phyloP scores from a whole-genome alignment of 495 filamentous ascomycete species.

The Aspergillus heteromorphus region DNA sequence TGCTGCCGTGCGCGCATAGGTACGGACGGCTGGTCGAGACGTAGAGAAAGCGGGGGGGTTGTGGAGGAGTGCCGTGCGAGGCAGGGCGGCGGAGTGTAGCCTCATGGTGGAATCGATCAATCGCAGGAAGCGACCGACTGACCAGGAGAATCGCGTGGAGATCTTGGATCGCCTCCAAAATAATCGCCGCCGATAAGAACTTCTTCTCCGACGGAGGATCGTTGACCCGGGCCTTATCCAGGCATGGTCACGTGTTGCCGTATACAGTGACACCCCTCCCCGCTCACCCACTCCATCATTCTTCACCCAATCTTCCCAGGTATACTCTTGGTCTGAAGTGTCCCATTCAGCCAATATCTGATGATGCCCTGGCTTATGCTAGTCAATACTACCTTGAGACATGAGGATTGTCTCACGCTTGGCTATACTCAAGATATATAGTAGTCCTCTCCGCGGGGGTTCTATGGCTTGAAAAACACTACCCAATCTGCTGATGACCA shows the following conservation, averaged over 20 bases:
- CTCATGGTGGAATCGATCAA: constrained; percentile 23
- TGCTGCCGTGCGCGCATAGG: constrained; percentile 23
- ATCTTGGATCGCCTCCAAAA: neutral
- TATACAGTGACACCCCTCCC: no score
- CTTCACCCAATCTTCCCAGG: no score
- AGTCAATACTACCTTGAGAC: no score
- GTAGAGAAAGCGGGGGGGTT: constrained; percentile 2
- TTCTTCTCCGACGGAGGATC: constrained; percentile 17
- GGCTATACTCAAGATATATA: no score
- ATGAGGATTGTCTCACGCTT: no score
- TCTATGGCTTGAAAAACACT: no score
- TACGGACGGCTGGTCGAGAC: constrained; percentile 17
- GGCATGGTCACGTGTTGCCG: neutral
- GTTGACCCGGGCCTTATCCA: constrained; percentile 20
- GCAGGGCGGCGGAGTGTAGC: constrained; percentile 19
- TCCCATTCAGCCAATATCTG: no score
- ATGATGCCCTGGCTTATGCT: no score
- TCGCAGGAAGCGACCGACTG: neutral
- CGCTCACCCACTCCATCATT: no score
- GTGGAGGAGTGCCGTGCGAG: constrained; percentile 22
- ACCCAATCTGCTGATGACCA: no score
- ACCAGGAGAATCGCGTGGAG: neutral
- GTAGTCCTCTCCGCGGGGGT: no score
- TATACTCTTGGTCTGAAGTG: no score
- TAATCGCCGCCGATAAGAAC: constrained; percentile 15